Conservation (phyloP, 176 grass and related monocot genomes). For the Oryza punctata region DNA sequence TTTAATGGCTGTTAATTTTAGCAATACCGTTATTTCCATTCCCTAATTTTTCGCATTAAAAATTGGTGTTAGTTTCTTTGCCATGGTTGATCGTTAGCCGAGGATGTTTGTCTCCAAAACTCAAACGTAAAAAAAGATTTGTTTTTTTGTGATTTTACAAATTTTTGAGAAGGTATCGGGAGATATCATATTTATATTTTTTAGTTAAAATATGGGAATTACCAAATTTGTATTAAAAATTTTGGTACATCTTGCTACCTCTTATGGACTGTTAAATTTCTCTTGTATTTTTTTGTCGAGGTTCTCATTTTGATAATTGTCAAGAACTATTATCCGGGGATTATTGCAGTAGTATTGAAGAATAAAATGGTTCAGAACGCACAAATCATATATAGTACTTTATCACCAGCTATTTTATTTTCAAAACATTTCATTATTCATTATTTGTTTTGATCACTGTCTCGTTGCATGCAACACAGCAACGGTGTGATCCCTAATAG, state of each 20-base stretch:
- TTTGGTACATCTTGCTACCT: too few species aligned
- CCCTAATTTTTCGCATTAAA: slow-evolving; percentile 35
- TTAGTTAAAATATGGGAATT: too few species aligned
- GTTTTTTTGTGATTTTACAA: too few species aligned
- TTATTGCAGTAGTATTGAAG: too few species aligned
- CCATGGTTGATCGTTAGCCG: slow-evolving; percentile 17
- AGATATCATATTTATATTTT: too few species aligned
- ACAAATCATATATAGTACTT: background rate
- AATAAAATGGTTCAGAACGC: background rate
- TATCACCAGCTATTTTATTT: slow-evolving; percentile 7
- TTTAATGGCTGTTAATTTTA: slow-evolving; percentile 34
- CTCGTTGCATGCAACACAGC: background rate
- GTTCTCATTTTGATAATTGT: too few species aligned
- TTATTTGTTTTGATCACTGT: slow-evolving; percentile 12
- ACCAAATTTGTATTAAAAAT: too few species aligned
- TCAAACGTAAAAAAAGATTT: too few species aligned
- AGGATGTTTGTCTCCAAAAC: too few species aligned
- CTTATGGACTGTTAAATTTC: too few species aligned
- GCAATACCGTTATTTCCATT: background rate
- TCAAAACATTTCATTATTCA: background rate
- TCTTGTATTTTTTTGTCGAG: background rate
- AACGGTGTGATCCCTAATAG: background rate
- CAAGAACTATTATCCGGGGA: too few species aligned
- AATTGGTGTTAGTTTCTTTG: slow-evolving; percentile 34
- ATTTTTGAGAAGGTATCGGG: too few species aligned